Conservation (phyloP, 352 stramenopile genomes). For the Globisporangium nagaii region DNA sequence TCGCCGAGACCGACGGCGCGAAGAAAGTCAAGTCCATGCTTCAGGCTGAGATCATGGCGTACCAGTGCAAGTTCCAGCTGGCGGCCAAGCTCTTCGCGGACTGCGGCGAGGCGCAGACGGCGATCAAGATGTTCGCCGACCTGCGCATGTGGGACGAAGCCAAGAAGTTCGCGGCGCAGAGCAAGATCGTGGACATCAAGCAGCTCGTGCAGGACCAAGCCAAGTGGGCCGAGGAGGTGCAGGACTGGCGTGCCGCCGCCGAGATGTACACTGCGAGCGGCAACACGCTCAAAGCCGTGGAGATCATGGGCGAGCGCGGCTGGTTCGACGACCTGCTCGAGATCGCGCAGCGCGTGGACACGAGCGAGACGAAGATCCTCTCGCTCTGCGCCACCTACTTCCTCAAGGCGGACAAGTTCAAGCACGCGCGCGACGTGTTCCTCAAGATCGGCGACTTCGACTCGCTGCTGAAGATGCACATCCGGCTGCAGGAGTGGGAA, state of each 20-base stretch:
- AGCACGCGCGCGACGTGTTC: slow-evolving; percentile 75
- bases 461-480: slow-evolving; percentile 87
- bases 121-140: slow-evolving; percentile 93
- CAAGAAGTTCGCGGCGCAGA: slow-evolving; percentile 85
- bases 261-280: slow-evolving; percentile 90
- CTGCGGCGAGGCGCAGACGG: slow-evolving; percentile 69
- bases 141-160: slow-evolving; percentile 93
- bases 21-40: slow-evolving; percentile 67
- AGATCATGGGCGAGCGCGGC: slow-evolving; percentile 83
- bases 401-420: slow-evolving; percentile 66
- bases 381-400: slow-evolving; percentile 60
- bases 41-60: slow-evolving; percentile 90
- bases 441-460: slow-evolving; percentile 80
- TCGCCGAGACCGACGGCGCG: slow-evolving; percentile 23
- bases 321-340: slow-evolving; percentile 86
- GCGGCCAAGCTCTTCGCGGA: slow-evolving; percentile 87
- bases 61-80: slow-evolving; percentile 88
- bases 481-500: slow-evolving; percentile 88
- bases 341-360: slow-evolving; percentile 59
- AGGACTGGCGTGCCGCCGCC: slow-evolving; percentile 88
- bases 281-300: slow-evolving; percentile 71
- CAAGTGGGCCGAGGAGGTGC: slow-evolving; percentile 90
- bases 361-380: slow-evolving; percentile 38
- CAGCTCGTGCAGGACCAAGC: slow-evolving; percentile 89
- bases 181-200: slow-evolving; percentile 78